These are phyloP conservation scores for Eucalyptus cloeziana DNA, from an alignment of 345 rosid genomes.

Conservation along the genomic window DNA sequence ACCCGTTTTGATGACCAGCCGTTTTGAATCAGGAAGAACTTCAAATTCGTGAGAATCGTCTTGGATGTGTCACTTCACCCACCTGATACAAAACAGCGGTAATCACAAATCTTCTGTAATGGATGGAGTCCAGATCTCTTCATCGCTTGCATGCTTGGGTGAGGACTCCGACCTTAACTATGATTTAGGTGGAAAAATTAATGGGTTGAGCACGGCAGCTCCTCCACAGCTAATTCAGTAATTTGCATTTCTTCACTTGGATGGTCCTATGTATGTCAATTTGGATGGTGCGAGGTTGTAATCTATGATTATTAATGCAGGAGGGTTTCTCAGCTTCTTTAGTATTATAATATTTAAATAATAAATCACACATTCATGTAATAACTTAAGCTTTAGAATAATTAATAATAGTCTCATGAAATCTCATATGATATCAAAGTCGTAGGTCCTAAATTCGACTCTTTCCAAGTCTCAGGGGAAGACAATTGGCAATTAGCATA, in stretches of 20 bases:
- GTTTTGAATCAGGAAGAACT: constrained; percentile 2
- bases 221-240: constrained; percentile 14
- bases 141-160: background rate
- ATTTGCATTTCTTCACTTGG: background rate
- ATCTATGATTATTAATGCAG: background rate
- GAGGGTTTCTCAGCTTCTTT: background rate
- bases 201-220: background rate
- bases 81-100: constrained; percentile 3
- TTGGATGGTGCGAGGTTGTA: background rate
- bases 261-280: background rate
- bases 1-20: background rate
- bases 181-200: background rate
- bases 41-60: constrained; percentile 4
- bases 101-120: background rate
- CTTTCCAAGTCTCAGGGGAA: background rate
- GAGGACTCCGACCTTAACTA: background rate
- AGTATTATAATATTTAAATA: too few relatives aligned
- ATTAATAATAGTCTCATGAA: too few relatives aligned
- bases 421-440: too few relatives aligned
- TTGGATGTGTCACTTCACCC: background rate
- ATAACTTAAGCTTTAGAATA: background rate
- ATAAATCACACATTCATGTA: too few relatives aligned
- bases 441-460: too few relatives aligned
- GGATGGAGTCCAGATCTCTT: background rate
- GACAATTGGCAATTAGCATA: background rate